phyloP scores from a whole-genome alignment of 148 eudicot species.

The Talinum fruticosum region DNA sequence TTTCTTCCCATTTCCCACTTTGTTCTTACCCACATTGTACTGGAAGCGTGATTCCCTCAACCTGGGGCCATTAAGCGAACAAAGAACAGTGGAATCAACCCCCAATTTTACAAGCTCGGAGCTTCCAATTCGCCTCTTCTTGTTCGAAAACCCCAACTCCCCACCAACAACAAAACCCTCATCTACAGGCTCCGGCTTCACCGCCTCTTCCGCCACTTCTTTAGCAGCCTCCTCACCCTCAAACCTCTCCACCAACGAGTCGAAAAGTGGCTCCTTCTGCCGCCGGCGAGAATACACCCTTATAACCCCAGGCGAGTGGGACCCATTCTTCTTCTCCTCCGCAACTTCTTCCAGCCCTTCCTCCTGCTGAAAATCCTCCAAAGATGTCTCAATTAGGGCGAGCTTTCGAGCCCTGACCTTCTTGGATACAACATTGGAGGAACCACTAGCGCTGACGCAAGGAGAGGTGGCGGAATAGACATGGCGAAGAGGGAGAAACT shows the following conservation, averaged over 20 bases:
- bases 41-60: conserved; percentile 40
- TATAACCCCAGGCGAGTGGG: conserved; percentile 15
- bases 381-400: neutral
- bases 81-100: conserved; percentile 35
- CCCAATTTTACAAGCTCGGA: conserved; percentile 43
- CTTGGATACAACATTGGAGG: conserved; percentile 46
- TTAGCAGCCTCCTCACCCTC: neutral
- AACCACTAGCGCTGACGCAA: conserved; percentile 32
- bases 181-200: conserved; percentile 36
- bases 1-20: conserved; percentile 23
- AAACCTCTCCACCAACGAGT: conserved; percentile 24
- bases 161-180: conserved; percentile 27
- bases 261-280: conserved; percentile 21
- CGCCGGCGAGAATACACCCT: conserved; percentile 38
- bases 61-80: conserved; percentile 29
- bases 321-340: neutral
- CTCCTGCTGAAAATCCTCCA: too few relatives aligned
- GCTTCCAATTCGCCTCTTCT: conserved; percentile 30
- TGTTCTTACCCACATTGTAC: conserved; percentile 21
- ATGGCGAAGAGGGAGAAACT: conserved; percentile 56
- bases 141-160: conserved; percentile 18
- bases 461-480: conserved; percentile 68
- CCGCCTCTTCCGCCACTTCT: conserved; percentile 12
- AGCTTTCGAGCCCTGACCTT: conserved; percentile 55
- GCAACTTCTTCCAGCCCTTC: neutral